Conservation (phyloP, 2,329 filamentous ascomycete species). For the Shiraia bambusicola region DNA sequence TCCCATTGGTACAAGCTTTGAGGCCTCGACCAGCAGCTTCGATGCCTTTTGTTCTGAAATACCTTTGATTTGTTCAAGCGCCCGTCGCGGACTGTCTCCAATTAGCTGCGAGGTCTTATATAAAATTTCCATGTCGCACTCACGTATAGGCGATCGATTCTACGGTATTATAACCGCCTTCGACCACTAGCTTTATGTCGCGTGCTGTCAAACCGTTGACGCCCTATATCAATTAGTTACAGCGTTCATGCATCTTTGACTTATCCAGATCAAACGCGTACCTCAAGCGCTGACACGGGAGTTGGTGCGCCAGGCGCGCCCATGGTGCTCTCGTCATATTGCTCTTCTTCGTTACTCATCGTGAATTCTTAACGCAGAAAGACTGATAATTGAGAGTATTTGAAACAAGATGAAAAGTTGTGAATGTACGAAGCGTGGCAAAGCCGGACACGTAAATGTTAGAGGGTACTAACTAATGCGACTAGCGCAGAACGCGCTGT, state of each 20-base stretch:
- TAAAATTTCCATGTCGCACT: slow-evolving; percentile 25
- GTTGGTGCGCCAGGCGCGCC: slow-evolving; percentile 92
- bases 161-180: slow-evolving; percentile 92
- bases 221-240: slow-evolving; percentile 59
- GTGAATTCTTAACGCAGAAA: slow-evolving; percentile 4
- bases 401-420: not conserved
- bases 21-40: slow-evolving; percentile 88
- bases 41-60: slow-evolving; percentile 96
- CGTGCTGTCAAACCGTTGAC: slow-evolving; percentile 87
- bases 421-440: slow-evolving; percentile 14
- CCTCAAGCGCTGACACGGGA: slow-evolving; percentile 81
- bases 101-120: slow-evolving; percentile 22
- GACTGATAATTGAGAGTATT: not conserved
- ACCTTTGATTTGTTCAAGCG: slow-evolving; percentile 93
- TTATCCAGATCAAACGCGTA: slow-evolving; percentile 48
- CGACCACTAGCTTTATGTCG: slow-evolving; percentile 89
- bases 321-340: slow-evolving; percentile 67
- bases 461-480: not conserved
- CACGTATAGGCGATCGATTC: slow-evolving; percentile 94
- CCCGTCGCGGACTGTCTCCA: slow-evolving; percentile 61
- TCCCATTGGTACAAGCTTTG: slow-evolving; percentile 96
- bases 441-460: slow-evolving; percentile 8
- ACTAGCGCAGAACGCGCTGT: slow-evolving; percentile 27
- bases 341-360: slow-evolving; percentile 57
- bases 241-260: too few relatives aligned